A percentile compares a stretch with the other conserved stretches of the same genome.
Conservation (phyloP, 495 filamentous ascomycete species). For the Glutinoglossum americanum region DNA sequence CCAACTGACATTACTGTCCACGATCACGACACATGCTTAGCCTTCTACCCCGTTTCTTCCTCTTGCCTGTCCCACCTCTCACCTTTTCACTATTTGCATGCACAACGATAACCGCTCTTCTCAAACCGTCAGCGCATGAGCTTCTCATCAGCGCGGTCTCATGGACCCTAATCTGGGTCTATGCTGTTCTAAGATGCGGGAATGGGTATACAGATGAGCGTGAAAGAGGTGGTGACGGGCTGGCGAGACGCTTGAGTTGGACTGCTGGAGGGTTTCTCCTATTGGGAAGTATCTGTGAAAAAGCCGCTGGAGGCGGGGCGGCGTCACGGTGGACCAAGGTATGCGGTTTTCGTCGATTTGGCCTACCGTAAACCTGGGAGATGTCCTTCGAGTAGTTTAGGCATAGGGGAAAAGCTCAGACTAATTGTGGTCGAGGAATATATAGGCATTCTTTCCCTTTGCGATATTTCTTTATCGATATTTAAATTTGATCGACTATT, state of each 20-base stretch:
- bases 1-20: not conserved
- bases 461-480: not conserved
- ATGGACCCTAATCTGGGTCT: slow-evolving; percentile 1
- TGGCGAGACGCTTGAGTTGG: not conserved
- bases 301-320: not conserved
- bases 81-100: not conserved
- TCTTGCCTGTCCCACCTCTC: not conserved
- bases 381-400: not conserved
- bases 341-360: not conserved
- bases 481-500: not conserved
- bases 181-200: not conserved
- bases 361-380: not conserved
- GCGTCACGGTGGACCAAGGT: not conserved
- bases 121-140: not conserved
- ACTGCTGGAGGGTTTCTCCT: not conserved
- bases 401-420: not conserved
- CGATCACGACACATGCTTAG: not conserved
- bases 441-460: not conserved
- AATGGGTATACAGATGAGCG: not conserved
- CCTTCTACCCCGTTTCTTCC: not conserved
- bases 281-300: not conserved
- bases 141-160: not conserved
- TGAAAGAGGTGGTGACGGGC: not conserved
- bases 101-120: not conserved
- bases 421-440: not conserved